Evolutionary conservation across 1,284 basidiomycete species (phyloP).

Genomic region (Peniophora sp.): DNA sequence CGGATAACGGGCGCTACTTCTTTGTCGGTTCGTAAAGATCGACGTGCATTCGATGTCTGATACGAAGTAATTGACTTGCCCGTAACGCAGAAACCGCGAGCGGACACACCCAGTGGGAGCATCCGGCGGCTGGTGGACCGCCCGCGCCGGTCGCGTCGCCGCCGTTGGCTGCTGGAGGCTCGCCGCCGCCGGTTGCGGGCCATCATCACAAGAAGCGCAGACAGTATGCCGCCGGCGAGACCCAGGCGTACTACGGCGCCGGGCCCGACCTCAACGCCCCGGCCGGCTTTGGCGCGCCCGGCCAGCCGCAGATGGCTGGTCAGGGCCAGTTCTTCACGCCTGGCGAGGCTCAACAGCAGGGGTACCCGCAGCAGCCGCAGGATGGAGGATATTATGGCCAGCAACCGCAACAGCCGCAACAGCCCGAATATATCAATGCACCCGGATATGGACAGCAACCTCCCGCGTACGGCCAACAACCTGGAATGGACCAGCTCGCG

Average conservation of each 20-base stretch:
- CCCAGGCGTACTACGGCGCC: conserved; percentile 75
- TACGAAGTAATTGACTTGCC: neutral
- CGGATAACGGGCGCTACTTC: conserved; percentile 72
- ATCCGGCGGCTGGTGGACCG: conserved; percentile 27
- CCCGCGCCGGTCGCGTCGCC: conserved; percentile 23
- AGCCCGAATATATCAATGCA: conserved; percentile 55
- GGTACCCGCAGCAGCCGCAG: conserved; percentile 43
- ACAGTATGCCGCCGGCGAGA: conserved; percentile 87
- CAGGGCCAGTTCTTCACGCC: conserved; percentile 78
- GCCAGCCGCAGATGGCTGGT: conserved; percentile 26
- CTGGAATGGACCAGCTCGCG: conserved; percentile 58
- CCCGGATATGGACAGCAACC: conserved; percentile 39
- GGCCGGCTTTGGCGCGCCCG: conserved; percentile 22
- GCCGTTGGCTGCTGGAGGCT: conserved; percentile 30
- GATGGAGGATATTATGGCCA: conserved; percentile 43
- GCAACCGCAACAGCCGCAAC: conserved; percentile 20
- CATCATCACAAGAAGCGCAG: conserved; percentile 55
- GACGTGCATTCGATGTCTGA: no score
- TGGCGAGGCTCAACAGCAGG: conserved; percentile 62
- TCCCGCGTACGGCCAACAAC: conserved; percentile 23
- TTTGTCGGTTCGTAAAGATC: conserved; percentile 58
- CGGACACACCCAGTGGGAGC: conserved; percentile 63
- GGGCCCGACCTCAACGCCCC: conserved; percentile 29
- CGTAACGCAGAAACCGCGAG: conserved; percentile 37
- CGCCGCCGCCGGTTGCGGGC: conserved; percentile 25